Base-by-base conservation (phyloP, 1,284 basidiomycete species). In the Tilletia walkeri region DNA sequence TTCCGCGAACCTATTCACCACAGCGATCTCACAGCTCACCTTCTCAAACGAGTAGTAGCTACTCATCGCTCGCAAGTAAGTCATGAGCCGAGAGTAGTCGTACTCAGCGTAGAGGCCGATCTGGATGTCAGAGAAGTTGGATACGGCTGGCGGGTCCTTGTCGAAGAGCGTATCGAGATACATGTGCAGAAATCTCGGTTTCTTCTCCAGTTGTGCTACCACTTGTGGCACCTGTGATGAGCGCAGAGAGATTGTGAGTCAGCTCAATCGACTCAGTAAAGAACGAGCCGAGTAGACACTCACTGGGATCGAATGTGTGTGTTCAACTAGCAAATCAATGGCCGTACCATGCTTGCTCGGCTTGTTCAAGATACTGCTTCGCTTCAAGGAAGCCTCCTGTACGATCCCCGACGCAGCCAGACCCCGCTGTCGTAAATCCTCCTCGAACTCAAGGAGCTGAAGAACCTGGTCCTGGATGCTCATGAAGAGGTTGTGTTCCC, bases 301-400 rank as follows among this genome's bases (percentile, higher is more conserved):
- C 75, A 94, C 94, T 4, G 94, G 94, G 81, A 99, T 97, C 14
- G 95, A 95, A 81, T 96, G 92, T 0, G 92, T 92, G 82, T 99
- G 94, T 76, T 98, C 91, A 7, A 99, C 95, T 18, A 99, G 87
- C 61, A 99, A 84, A 65, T 88, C 88, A 72, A 99, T 94, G 0
- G 94, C 93, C 30, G 90, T 84, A 0, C 87, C 86, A 70, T 87
- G 85, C 67, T 83, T 73, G 65, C 59, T 63, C n/a, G 59, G 59
- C 38, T 63, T 63, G 34, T 10, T 63, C 59, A 63, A 20, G 20
- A 68, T 41, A 41, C 67, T 63, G 59, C 59, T 63, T 14, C 38
- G 0, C n/a, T 63, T 63, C 30, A 63, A 12, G 16, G 36, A 34
- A 12, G 59, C 12, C 12, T 38, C 59, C 14, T 12, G 18, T 3